phyloP scores from a whole-genome alignment of 345 rosid genomes.

The Gynandropsis gynandra region DNA sequence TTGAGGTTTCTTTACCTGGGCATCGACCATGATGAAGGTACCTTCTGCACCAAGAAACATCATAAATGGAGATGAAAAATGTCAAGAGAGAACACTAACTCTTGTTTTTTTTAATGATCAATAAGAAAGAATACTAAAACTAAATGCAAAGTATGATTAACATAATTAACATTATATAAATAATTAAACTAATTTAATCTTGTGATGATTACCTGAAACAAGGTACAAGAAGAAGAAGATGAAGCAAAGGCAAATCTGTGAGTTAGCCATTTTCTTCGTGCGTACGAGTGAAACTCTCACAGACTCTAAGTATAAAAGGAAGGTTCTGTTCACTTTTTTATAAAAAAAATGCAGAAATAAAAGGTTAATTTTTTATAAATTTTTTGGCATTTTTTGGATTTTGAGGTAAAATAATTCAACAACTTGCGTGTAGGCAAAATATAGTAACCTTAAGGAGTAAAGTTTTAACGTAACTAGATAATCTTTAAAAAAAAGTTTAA shows the following conservation, averaged over 20 bases:
- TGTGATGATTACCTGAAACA: conserved; percentile 13
- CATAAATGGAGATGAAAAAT: not conserved
- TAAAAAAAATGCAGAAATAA: too few relatives aligned
- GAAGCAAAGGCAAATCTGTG: conserved; percentile 24
- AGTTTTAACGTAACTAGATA: too few relatives aligned
- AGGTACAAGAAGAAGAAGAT: conserved; percentile 19
- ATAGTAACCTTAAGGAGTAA: too few relatives aligned
- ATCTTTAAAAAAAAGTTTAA: too few relatives aligned
- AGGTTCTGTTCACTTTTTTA: too few relatives aligned
- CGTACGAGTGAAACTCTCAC: conserved; percentile 10
- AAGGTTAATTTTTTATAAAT: too few relatives aligned
- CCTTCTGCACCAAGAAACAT: conserved; percentile 24
- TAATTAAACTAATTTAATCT: not conserved
- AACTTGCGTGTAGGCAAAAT: too few relatives aligned
- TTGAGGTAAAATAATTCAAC: too few relatives aligned
- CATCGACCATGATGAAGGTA: conserved; percentile 28
- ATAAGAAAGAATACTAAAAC: too few relatives aligned
- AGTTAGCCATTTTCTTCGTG: conserved; percentile 23
- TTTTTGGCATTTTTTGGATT: too few relatives aligned
- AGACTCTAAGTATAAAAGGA: not conserved
- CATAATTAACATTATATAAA: not conserved
- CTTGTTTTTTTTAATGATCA: too few relatives aligned
- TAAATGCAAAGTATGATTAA: too few relatives aligned
- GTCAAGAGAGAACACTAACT: not conserved
- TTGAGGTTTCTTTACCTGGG: conserved; percentile 30